A percentile compares a stretch with the other conserved stretches of the same genome.
Evolutionary conservation across 169 alveolate species (phyloP).

Genomic region (Neospora caninum): DNA sequence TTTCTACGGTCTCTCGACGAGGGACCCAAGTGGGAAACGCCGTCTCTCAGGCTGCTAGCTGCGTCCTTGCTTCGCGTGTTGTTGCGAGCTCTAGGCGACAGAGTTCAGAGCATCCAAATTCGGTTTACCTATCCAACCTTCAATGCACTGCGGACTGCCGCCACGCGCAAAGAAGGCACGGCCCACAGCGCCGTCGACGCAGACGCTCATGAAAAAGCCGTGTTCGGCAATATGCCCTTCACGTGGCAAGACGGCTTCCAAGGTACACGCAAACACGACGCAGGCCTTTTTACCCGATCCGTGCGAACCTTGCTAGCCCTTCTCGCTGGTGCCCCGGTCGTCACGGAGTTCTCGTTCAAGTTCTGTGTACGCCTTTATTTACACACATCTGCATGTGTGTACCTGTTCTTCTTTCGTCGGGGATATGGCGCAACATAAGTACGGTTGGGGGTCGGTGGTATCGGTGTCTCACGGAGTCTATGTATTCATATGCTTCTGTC

Average conservation of each 20-base stretch:
- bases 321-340: too few relatives aligned
- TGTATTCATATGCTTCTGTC: too few relatives aligned
- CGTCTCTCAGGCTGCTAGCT: background rate
- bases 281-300: too few relatives aligned
- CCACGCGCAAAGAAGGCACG: background rate
- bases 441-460: too few relatives aligned
- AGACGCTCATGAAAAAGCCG: background rate
- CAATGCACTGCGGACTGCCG: background rate
- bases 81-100: constrained; percentile 61
- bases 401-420: too few relatives aligned
- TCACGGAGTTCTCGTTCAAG: too few relatives aligned
- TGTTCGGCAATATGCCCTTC: background rate
- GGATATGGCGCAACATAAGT: too few relatives aligned
- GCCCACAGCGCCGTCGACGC: background rate
- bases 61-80: constrained; percentile 45
- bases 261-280: background rate
- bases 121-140: constrained; percentile 46
- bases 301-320: too few relatives aligned
- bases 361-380: too few relatives aligned
- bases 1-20: background rate
- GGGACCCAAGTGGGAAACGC: constrained; percentile 21
- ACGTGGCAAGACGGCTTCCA: background rate
- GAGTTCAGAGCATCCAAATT: constrained; percentile 50
- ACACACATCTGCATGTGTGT: too few relatives aligned
- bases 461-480: too few relatives aligned